These are phyloP conservation scores for Halenospora varia DNA, from an alignment of 495 filamentous ascomycete genomes.

Conservation along the genomic window DNA sequence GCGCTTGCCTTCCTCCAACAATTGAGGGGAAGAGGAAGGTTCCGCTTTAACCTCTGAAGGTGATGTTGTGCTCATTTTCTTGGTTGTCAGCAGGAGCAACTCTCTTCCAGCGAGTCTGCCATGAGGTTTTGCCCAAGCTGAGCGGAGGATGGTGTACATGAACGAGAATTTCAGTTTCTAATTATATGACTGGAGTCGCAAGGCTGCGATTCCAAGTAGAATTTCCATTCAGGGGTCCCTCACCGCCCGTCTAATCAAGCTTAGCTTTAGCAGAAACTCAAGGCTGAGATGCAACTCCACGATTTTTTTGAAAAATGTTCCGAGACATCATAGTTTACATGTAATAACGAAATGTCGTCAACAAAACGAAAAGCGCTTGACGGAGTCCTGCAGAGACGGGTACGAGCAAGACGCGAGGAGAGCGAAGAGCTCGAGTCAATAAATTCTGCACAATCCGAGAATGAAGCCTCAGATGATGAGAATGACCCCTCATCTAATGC, in stretches of 20 bases:
- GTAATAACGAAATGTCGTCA: slow-evolving; percentile 32
- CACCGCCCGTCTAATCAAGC: neutral
- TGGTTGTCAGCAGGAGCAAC: neutral
- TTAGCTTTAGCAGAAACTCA: neutral
- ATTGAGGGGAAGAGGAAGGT: too few relatives aligned
- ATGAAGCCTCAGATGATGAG: slow-evolving; percentile 12
- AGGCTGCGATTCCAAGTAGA: neutral
- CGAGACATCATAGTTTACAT: neutral
- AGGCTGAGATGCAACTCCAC: neutral
- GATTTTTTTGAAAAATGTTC: neutral
- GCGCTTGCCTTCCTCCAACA: too few relatives aligned
- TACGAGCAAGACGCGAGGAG: slow-evolving; percentile 50
- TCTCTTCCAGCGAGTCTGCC: neutral
- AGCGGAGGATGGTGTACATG: neutral
- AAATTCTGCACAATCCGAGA: slow-evolving; percentile 27
- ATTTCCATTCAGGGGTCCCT: neutral
- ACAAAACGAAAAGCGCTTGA: slow-evolving; percentile 21
- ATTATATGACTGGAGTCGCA: neutral
- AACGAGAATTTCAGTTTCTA: neutral
- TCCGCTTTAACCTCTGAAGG: neutral
- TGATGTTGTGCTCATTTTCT: neutral
- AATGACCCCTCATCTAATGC: slow-evolving; percentile 15
- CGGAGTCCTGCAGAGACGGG: slow-evolving; percentile 50
- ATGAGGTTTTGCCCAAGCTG: neutral
- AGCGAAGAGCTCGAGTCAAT: slow-evolving; percentile 49